Percentiles rank a stretch among this genome's conserved stretches.
phyloP scores from a whole-genome alignment of 495 filamentous ascomycete species.

The Penicillium subrubescens region DNA sequence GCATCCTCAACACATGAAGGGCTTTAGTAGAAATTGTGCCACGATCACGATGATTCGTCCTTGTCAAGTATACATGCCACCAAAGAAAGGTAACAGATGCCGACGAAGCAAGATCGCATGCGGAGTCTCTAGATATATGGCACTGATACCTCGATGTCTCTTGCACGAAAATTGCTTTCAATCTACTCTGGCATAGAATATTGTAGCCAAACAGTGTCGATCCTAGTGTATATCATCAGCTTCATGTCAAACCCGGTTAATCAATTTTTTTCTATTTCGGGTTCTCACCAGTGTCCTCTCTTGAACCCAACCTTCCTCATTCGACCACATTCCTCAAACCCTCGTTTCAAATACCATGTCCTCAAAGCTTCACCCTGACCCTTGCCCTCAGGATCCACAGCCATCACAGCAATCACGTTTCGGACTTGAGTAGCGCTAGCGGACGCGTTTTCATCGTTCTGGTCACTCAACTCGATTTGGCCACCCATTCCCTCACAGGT shows the following conservation, averaged over 20 bases:
- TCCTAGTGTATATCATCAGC: slow-evolving; percentile 7
- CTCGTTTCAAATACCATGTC: slow-evolving; percentile 27
- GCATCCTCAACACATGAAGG: too few species aligned
- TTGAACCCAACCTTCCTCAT: slow-evolving; percentile 31
- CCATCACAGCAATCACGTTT: slow-evolving; percentile 33
- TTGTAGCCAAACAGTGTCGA: slow-evolving; percentile 27
- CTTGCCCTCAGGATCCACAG: slow-evolving; percentile 29
- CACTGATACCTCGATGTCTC: too few species aligned
- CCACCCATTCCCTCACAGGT: slow-evolving; percentile 9
- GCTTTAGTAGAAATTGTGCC: too few species aligned
- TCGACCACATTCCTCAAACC: slow-evolving; percentile 30
- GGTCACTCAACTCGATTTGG: neutral
- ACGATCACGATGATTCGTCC: too few species aligned
- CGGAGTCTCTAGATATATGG: neutral
- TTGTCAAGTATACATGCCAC: too few species aligned
- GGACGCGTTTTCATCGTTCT: neutral
- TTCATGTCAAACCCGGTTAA: neutral
- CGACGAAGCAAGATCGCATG: too few species aligned
- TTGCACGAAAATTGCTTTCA: too few species aligned
- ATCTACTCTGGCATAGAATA: slow-evolving; percentile 1
- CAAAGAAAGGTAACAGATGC: too few species aligned
- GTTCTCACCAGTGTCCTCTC: slow-evolving; percentile 19
- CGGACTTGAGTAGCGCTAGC: slow-evolving; percentile 13
- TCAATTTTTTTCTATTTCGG: neutral
- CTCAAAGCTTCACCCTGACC: slow-evolving; percentile 25